A percentile compares a stretch with the other conserved stretches of the same genome.
Conservation (phyloP, 768 basidiomycete species). For the Asterophora parasitica region DNA sequence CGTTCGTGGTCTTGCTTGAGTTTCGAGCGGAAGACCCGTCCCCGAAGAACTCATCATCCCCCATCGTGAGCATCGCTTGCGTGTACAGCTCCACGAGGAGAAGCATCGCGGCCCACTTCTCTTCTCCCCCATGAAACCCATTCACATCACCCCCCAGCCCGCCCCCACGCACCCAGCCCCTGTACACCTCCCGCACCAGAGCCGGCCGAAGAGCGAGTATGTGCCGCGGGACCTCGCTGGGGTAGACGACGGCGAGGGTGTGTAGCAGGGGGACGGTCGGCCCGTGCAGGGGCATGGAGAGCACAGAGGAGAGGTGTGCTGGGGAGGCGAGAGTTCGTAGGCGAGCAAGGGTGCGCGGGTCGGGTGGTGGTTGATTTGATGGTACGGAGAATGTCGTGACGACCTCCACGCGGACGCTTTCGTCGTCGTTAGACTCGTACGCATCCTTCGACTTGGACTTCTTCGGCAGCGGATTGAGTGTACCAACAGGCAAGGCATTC, state of each 20-base stretch:
- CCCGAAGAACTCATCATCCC: constrained; percentile 92
- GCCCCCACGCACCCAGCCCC: constrained; percentile 57
- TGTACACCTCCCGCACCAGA: constrained; percentile 71
- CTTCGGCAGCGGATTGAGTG: constrained; percentile 41
- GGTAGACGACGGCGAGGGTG: constrained; percentile 56
- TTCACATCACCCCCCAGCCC: constrained; percentile 56
- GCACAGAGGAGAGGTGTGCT: constrained; percentile 49
- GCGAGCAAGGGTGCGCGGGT: constrained; percentile 58
- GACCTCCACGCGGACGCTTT: constrained; percentile 25
- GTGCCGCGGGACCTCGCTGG: constrained; percentile 43
- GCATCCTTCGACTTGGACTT: not conserved
- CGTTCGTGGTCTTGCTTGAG: too few species aligned
- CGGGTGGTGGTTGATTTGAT: constrained; percentile 39
- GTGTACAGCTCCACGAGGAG: constrained; percentile 79
- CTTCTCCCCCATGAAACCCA: constrained; percentile 30
- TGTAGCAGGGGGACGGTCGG: constrained; percentile 47
- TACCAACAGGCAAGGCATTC: constrained; percentile 45
- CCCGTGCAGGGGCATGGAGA: constrained; percentile 39
- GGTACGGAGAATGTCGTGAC: constrained; percentile 36
- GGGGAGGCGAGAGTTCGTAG: constrained; percentile 52
- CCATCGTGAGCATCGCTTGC: constrained; percentile 83
- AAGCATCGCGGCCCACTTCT: constrained; percentile 64
- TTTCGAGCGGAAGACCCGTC: too few species aligned
- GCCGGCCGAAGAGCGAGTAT: constrained; percentile 57
- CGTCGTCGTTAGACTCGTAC: constrained; percentile 22